These are phyloP conservation scores for Phytophthora cryptogea DNA, from an alignment of 352 stramenopile genomes.

Conservation along the genomic window DNA sequence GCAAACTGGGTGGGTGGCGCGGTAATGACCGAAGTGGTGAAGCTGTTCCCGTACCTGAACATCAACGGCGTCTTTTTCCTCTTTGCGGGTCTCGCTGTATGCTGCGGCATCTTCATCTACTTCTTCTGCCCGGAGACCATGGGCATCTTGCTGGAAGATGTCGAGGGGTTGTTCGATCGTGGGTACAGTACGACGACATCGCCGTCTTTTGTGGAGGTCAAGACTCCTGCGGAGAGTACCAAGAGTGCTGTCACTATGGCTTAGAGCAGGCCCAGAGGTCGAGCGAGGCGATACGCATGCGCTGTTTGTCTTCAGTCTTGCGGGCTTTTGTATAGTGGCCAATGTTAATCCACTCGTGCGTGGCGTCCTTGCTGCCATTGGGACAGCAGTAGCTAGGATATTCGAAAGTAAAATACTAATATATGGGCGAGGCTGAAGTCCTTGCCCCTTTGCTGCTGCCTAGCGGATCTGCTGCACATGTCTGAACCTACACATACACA, in stretches of 20 bases:
- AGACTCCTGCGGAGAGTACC: conserved; percentile 14
- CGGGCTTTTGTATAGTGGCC: conserved; percentile 7
- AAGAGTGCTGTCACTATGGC: conserved; percentile 24
- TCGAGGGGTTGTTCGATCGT: conserved; percentile 29
- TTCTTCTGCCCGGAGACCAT: conserved; percentile 38
- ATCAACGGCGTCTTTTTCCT: conserved; percentile 40
- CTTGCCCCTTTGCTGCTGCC: conserved; percentile 1
- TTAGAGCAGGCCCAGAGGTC: conserved; percentile 2
- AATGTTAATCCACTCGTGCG: background rate
- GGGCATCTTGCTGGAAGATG: conserved; percentile 30
- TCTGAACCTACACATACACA: background rate
- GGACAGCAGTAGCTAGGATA: background rate
- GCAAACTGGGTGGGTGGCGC: conserved; percentile 50
- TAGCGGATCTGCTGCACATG: background rate
- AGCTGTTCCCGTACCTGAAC: conserved; percentile 36
- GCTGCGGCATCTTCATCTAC: conserved; percentile 32
- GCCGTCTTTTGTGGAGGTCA: conserved; percentile 35
- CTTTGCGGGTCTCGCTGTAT: conserved; percentile 25
- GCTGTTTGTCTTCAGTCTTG: background rate
- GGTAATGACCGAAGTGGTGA: conserved; percentile 42
- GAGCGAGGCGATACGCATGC: background rate
- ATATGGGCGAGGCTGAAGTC: conserved; percentile 2
- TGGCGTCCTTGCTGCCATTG: conserved; percentile 2
- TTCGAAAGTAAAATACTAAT: conserved; percentile 1
- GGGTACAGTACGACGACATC: conserved; percentile 23